Base-by-base conservation (phyloP, 257 asterid species). In the Anisodus tanguticus region DNA sequence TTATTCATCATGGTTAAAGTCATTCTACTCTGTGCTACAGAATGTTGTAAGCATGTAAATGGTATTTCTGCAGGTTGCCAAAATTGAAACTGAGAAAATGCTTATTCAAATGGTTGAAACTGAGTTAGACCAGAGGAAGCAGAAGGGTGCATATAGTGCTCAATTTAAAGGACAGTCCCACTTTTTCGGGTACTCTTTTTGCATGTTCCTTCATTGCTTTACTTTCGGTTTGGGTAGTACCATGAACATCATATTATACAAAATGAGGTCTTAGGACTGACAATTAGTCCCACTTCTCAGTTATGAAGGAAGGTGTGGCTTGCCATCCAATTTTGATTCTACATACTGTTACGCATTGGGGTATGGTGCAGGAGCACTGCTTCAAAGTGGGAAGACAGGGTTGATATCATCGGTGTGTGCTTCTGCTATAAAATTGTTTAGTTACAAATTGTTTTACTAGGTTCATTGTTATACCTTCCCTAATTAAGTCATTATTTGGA, bases 81-180 rank as follows among this genome's bases (percentile, higher is more conserved):
- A 94, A 90, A 95, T 95, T 77, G 99, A 95, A 86, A 91, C 97
- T 13, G 97, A 96, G 89, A 96, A 96, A 89, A 94, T 96, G 99
- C 95, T 96, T 86, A 96, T 96, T 86, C 98, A 96, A 90, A 96
- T 96, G 98, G 99, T 94, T 83, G 99, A 94, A 85, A 94, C 97
- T 68, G 99, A 94, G 91, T 91, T 97, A 94, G 95, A 90, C 69
- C 84, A 66, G 67, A 93, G 97, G 91, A 92, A 90, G 90, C 90
- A 89, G 86, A 88, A 84, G 78, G 95, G 93, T 87, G 82, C 87
- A 63, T 94, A 93, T 88, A 88, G 89, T 57, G 91, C 91, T 62
- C 92, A 91, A 83, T 97, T 97, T 89, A 91, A 89, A 87, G 99
- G 99, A 43, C 98, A 97, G 83, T 94, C 99, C 60, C 98, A 97